Evolutionary conservation across 768 basidiomycete genomes (phyloP).

Genomic region (Lentinula detonsa): DNA sequence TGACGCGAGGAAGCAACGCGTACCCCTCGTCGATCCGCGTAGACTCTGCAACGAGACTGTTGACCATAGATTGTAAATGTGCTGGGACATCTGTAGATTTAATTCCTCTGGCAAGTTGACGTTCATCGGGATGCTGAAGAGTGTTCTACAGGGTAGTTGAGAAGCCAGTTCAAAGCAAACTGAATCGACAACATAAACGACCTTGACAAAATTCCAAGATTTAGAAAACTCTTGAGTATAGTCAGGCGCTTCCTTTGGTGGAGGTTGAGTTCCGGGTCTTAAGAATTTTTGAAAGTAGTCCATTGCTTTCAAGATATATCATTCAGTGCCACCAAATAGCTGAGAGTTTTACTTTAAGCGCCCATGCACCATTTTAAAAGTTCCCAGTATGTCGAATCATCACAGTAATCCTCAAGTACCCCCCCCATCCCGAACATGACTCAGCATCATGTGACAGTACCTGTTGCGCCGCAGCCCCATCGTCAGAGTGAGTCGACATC

Average conservation of each 20-base stretch:
- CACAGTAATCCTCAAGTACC: too few relatives aligned
- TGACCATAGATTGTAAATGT: slow-evolving; percentile 74
- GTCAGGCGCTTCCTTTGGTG: slow-evolving; percentile 52
- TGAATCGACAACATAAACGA: not conserved
- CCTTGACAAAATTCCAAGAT: slow-evolving; percentile 75
- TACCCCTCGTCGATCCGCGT: slow-evolving; percentile 80
- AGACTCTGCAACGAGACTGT: slow-evolving; percentile 82
- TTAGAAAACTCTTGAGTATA: slow-evolving; percentile 67
- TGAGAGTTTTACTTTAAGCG: not conserved
- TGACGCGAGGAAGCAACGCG: slow-evolving; percentile 21
- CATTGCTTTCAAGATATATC: slow-evolving; percentile 24
- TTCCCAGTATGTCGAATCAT: too few relatives aligned
- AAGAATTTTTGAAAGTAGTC: slow-evolving; percentile 87
- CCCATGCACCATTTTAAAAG: too few relatives aligned
- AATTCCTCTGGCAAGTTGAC: slow-evolving; percentile 80
- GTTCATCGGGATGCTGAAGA: slow-evolving; percentile 83
- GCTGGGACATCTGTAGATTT: slow-evolving; percentile 74
- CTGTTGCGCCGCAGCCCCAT: too few relatives aligned
- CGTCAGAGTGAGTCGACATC: too few relatives aligned
- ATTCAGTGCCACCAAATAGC: too few relatives aligned
- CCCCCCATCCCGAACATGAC: too few relatives aligned
- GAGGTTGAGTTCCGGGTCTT: slow-evolving; percentile 33
- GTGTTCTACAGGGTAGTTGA: slow-evolving; percentile 49
- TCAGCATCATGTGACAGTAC: too few relatives aligned
- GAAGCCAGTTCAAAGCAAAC: not conserved